These are phyloP conservation scores for Blastobotrys chiropterorum DNA, from an alignment of 805 yeast species.

Conservation along the genomic window DNA sequence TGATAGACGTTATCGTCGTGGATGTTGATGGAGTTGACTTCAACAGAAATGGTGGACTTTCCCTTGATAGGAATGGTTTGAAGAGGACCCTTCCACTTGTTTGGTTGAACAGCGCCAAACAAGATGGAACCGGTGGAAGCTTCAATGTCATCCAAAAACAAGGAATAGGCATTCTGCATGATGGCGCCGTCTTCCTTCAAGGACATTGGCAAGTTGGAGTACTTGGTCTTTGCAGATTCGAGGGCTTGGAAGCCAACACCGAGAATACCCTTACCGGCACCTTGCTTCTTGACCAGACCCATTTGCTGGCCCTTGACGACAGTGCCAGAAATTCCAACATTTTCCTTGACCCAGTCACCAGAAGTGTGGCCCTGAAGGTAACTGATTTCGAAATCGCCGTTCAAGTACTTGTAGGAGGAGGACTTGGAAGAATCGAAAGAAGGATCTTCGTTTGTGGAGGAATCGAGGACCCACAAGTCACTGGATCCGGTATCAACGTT, in stretches of 20 bases:
- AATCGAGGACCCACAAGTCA: slow-evolving; percentile 49
- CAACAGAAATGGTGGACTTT: slow-evolving; percentile 8
- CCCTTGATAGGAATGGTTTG: slow-evolving; percentile 37
- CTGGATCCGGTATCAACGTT: slow-evolving; percentile 65
- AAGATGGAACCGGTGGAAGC: slow-evolving; percentile 17
- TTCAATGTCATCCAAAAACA: slow-evolving; percentile 32
- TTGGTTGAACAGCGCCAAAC: slow-evolving; percentile 14
- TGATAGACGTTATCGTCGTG: slow-evolving; percentile 2
- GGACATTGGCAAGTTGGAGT: slow-evolving; percentile 54
- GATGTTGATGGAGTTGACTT: slow-evolving; percentile 30
- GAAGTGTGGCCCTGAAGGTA: slow-evolving; percentile 37
- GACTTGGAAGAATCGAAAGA: slow-evolving; percentile 11
- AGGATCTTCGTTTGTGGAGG: slow-evolving; percentile 7
- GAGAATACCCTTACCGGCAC: slow-evolving; percentile 16
- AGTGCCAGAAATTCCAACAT: slow-evolving; percentile 44
- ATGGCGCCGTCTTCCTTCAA: slow-evolving; percentile 40
- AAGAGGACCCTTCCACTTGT: slow-evolving; percentile 16
- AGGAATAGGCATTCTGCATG: slow-evolving; percentile 36
- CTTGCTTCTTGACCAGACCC: slow-evolving; percentile 53
- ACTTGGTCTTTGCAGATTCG: slow-evolving; percentile 21
- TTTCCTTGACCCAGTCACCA: slow-evolving; percentile 57
- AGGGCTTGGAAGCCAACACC: slow-evolving; percentile 25
- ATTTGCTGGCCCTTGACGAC: slow-evolving; percentile 49
- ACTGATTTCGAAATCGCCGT: slow-evolving; percentile 17
- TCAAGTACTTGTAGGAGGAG: slow-evolving; percentile 19